Base-by-base conservation (phyloP, 495 filamentous ascomycete species). In the Sporormia fimetaria region DNA sequence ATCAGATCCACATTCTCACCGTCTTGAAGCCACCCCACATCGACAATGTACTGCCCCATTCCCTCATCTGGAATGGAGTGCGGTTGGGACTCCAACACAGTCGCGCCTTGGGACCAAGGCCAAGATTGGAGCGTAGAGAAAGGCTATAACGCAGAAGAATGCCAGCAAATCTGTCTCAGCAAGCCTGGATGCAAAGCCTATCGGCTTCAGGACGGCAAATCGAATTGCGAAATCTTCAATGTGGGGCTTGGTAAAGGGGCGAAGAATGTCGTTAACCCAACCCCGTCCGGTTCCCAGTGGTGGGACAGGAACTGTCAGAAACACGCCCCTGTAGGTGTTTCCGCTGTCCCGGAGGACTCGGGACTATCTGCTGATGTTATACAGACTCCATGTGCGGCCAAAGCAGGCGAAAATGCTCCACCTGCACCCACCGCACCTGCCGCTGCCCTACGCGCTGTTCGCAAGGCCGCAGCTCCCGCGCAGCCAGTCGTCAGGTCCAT, bases 111-210 rank as follows among this genome's bases (percentile, higher is more conserved):
- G 6, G 44, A 47, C n/a, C 44, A 47, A 33, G 44, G 37, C 16
- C 37, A 41, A 24, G 44, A 47, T 32, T 47, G 44, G 44, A 24
- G 5, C 12, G 41, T 47, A 9, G 44, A 47, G 21, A 36, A 41
- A n/a, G 17, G 14, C 21, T 35, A 34, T 31, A 40, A 40, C 12
- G 16, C 36, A 10, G 31, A 27, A 5, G 44, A 47, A 23, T 47
- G 44, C 31, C 44, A 47, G 20, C 44, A 47, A 41, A 20, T 47
- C n/a, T 47, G 44, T 21, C 37, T 47, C 15, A 30, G 41, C 30
- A 36, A 41, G 16, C 3, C 21, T 1, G 10, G 20, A 3, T 47
- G 44, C 30, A 47, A 40, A 21, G 44, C 44, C 1, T 47, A 47
- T 15, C 17, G 31, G 11, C 14, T 47, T 14, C 23, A 34, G 11